Evolutionary conservation across 257 asterid genomes (phyloP).

Genomic region (Scutellaria barbata): DNA sequence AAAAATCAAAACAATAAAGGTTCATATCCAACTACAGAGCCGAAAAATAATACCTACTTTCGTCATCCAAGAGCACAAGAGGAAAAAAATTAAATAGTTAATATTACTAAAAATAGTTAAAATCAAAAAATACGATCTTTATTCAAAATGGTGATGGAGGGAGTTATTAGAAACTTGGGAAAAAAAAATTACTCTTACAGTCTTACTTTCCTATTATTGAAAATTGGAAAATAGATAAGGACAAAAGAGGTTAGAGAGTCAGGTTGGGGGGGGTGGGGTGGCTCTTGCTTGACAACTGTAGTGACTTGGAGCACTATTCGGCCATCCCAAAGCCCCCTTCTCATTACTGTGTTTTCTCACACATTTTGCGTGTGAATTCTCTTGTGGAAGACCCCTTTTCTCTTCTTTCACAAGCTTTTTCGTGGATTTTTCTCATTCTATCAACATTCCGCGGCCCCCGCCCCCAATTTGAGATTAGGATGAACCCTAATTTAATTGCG

Average conservation of each 20-base stretch:
- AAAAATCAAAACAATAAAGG: too few relatives aligned
- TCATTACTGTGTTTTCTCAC: conserved; percentile 23
- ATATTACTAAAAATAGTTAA: not conserved
- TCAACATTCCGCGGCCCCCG: not conserved
- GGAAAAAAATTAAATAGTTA: not conserved
- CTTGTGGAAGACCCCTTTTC: conserved; percentile 16
- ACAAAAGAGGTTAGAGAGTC: conserved; percentile 48
- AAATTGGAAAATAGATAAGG: conserved; percentile 29
- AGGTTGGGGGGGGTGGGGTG: conserved; percentile 7
- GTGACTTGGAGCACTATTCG: conserved; percentile 41
- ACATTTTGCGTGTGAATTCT: conserved; percentile 33
- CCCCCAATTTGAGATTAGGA: conserved; percentile 32
- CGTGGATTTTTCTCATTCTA: conserved; percentile 28
- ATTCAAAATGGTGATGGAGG: conserved; percentile 26
- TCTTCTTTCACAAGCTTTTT: conserved; percentile 12
- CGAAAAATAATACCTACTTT: too few relatives aligned
- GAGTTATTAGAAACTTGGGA: conserved; percentile 26
- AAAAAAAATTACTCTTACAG: conserved; percentile 10
- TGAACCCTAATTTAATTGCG: conserved; percentile 44
- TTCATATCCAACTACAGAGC: too few relatives aligned
- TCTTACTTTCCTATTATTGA: not conserved
- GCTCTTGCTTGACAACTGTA: conserved; percentile 46
- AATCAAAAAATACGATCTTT: conserved; percentile 2
- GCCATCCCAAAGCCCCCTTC: conserved; percentile 37
- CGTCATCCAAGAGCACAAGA: too few relatives aligned